Base-by-base conservation (phyloP, 352 stramenopile genomes). In the Phytopythium vexans region DNA sequence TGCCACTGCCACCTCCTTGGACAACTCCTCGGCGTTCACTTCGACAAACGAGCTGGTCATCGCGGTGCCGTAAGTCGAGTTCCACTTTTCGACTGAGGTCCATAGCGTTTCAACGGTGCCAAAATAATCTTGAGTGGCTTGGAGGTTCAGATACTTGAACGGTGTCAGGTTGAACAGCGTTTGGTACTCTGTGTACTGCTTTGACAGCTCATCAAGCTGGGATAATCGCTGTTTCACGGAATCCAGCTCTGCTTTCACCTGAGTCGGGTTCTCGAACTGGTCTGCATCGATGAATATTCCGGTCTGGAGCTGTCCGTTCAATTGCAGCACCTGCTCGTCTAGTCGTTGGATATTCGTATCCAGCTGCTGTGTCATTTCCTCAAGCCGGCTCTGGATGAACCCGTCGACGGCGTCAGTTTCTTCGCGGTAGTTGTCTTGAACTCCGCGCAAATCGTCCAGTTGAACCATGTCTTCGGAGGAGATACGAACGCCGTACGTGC, bases 401-500 rank as follows among this genome's bases (percentile, higher is more conserved):
- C 64, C 54, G 14, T 95, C 73, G 7, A 96, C 89, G 7, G 81
- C 77, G 12, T 95, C 82, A 1, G 91, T 95, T 49, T 97, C 82
- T 43, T 95, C 78, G 15, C 87, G 77, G 59, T 98, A 98, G 45
- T 65, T 86, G 27, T 94, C 88, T 54, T 96, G 79, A 6, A 94
- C 75, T 50, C 77, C 72, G 1, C 91, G 82, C 27, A 98, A 52
- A 41, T 97, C 88, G 50, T 97, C 88, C 16, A 97, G 64, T 48
- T 97, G 86, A 6, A 98, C 92, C 82, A 97, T 94, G 54, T 98
- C 94, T 54, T 98, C 89, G 0, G 87, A 90, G 6, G 85, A 90
- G 5, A 98, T 90, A 8, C 89, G 90, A 2, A 97, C 91, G 16
- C 90, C 84, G 54, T 98, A 97, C 12, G 77, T 87, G n/a, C 76